phyloP scores from a whole-genome alignment of 192 early-diverging fungal species.

The Coemansia brasiliensis region DNA sequence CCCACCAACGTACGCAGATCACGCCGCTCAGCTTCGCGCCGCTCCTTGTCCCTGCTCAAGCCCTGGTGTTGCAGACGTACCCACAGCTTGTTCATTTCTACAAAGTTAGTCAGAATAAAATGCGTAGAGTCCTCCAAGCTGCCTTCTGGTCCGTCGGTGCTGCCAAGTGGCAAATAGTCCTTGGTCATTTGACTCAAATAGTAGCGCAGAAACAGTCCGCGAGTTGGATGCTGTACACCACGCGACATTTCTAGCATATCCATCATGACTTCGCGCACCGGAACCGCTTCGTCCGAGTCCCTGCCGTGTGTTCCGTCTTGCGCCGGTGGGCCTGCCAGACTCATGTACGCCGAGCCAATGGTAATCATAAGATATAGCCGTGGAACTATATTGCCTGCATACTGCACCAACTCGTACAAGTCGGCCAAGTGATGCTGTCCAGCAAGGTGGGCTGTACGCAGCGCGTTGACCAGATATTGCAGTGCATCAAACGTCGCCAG shows the following conservation, averaged over 20 bases:
- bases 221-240: slow-evolving; percentile 98
- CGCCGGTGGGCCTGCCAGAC: slow-evolving; percentile 55
- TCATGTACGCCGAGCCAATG: slow-evolving; percentile 95
- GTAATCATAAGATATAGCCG: slow-evolving; percentile 99
- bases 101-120: slow-evolving; percentile 96
- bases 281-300: slow-evolving; percentile 65
- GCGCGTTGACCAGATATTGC: slow-evolving; percentile 85
- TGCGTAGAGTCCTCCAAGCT: slow-evolving; percentile 89
- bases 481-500: slow-evolving; percentile 98
- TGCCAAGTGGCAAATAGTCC: slow-evolving; percentile 86
- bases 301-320: slow-evolving; percentile 13
- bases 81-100: slow-evolving; percentile 99
- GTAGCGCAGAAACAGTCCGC: slow-evolving; percentile 95
- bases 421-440: slow-evolving; percentile 85
- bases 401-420: slow-evolving; percentile 97
- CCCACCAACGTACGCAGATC: slow-evolving; percentile 97
- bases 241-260: slow-evolving; percentile 99
- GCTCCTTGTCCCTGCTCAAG: slow-evolving; percentile 88
- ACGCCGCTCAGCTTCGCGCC: slow-evolving; percentile 92
- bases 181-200: slow-evolving; percentile 94
- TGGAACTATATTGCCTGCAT: slow-evolving; percentile 98
- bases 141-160: slow-evolving; percentile 61
- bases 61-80: slow-evolving; percentile 98
- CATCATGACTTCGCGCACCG: slow-evolving; percentile 94
- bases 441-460: slow-evolving; percentile 86